Conservation (phyloP, 108 stramenopile species). For the Cyclostephanos invisitatus region DNA sequence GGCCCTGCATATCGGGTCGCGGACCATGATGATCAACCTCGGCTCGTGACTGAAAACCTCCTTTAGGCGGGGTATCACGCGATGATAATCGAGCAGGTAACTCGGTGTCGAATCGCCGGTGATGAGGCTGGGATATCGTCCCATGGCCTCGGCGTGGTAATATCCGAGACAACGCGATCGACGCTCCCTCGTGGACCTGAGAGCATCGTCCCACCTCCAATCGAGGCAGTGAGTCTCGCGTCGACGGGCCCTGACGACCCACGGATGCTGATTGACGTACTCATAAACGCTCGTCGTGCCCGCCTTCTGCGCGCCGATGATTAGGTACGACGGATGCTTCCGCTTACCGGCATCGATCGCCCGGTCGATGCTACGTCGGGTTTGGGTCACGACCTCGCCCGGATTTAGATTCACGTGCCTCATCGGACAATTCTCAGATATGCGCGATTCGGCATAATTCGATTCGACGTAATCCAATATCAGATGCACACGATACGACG, state of each 20-base stretch:
- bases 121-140: slow-evolving; percentile 67
- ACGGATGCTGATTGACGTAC: slow-evolving; percentile 91
- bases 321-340: slow-evolving; percentile 77
- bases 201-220: slow-evolving; percentile 87
- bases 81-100: slow-evolving; percentile 87
- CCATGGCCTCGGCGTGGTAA: slow-evolving; percentile 71
- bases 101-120: slow-evolving; percentile 97
- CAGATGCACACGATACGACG: slow-evolving; percentile 84
- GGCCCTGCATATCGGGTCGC: slow-evolving; percentile 93
- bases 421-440: slow-evolving; percentile 20
- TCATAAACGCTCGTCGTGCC: slow-evolving; percentile 96
- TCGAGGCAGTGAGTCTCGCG: slow-evolving; percentile 98
- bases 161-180: slow-evolving; percentile 71
- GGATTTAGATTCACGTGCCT: slow-evolving; percentile 60
- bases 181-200: slow-evolving; percentile 49
- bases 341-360: slow-evolving; percentile 53
- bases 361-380: slow-evolving; percentile 90
- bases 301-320: slow-evolving; percentile 94
- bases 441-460: slow-evolving; percentile 27
- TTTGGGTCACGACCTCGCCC: slow-evolving; percentile 87
- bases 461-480: slow-evolving; percentile 95
- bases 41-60: slow-evolving; percentile 58
- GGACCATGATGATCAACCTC: slow-evolving; percentile 87
- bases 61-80: slow-evolving; percentile 91
- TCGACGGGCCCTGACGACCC: slow-evolving; percentile 72